A percentile compares a stretch with the other conserved stretches of the same genome.
These are phyloP conservation scores for Chytriomyces hyalinus DNA, from an alignment of 192 early-diverging fungal genomes.

Conservation along the genomic window DNA sequence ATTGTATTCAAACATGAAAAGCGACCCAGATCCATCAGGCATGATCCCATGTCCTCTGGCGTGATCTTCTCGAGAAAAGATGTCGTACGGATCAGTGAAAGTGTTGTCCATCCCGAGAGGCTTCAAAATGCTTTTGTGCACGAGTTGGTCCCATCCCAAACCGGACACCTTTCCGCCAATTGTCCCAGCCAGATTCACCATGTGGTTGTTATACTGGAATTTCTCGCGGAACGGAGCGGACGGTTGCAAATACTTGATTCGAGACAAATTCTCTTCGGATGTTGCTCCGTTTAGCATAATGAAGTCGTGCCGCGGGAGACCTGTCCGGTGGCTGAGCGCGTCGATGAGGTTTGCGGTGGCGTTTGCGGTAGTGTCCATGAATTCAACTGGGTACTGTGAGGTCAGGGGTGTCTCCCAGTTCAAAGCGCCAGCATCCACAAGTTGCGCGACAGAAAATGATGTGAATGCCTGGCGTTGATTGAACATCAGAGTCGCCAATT, in stretches of 20 bases:
- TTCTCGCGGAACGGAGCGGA: conserved; percentile 25
- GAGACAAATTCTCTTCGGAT: neutral
- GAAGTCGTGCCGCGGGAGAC: conserved; percentile 17
- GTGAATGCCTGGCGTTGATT: conserved; percentile 27
- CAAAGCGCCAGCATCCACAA: conserved; percentile 24
- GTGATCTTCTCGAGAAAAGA: neutral
- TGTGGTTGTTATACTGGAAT: conserved; percentile 33
- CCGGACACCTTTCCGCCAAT: conserved; percentile 17
- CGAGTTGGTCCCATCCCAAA: conserved; percentile 11
- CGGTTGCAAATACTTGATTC: conserved; percentile 22
- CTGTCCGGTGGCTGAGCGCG: conserved; percentile 28
- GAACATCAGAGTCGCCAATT: too few species aligned
- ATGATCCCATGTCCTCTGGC: neutral
- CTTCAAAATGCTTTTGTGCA: conserved; percentile 8
- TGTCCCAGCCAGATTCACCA: conserved; percentile 27
- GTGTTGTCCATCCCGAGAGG: conserved; percentile 22
- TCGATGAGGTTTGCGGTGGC: conserved; percentile 18
- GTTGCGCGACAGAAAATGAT: conserved; percentile 3
- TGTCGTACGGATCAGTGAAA: neutral
- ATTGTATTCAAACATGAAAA: neutral
- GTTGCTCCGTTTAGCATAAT: neutral
- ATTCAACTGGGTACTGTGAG: conserved; percentile 1
- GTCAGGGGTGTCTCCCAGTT: conserved; percentile 23
- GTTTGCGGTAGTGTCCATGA: conserved; percentile 17
- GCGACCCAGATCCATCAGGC: neutral